Evolutionary conservation across 2,329 filamentous ascomycete species (phyloP), one percentile per base, ranked within the genome.

Genomic region (Huntiella savannae): DNA sequence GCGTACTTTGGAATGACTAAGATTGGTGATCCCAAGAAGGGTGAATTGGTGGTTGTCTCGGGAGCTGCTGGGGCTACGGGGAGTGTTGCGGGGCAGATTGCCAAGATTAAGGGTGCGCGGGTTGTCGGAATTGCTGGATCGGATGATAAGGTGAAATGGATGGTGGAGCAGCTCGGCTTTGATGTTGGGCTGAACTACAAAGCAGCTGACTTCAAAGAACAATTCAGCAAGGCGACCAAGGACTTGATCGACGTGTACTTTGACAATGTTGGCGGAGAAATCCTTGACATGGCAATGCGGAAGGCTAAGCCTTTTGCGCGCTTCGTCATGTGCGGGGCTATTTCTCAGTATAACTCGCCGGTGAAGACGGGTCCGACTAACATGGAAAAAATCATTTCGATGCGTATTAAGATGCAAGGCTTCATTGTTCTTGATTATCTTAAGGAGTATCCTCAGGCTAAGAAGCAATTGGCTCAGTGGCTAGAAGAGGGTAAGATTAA

Each of bases 41-140:
- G 80, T 4, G 79, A 87, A 52, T 76, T 79, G 3, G 81, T 88
- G 1, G 79, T 87, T 5, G 78, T 88, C 0, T 81, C 75, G 6
- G 82, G 80, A 5, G 82, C 82, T 1, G 82, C 82, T 0, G 82
- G 82, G 2, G 82, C 82, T 0, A 87, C 82, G 0, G 82, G 82
- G 1, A 79, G 72, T 55, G 73, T 87, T 1, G 82, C 75, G 0
- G 81, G 79, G 0, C 82, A 88, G 62, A 83, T 87, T 53, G 79
- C 80, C 13, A 85, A 83, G 65, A 62, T 84, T 45, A 75, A 76
- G 59, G 82, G 79, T 10, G 62, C 63, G 41, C 54, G 67, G 2
- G 73, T 83, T 10, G 59, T 80, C 16, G 79, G 79, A 5, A 66
- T 83, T 51, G 77, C 77, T 1, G 79, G 79, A 0, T 70, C 67